phyloP scores from a whole-genome alignment of 768 basidiomycete genomes.

The Suillus discolor region DNA sequence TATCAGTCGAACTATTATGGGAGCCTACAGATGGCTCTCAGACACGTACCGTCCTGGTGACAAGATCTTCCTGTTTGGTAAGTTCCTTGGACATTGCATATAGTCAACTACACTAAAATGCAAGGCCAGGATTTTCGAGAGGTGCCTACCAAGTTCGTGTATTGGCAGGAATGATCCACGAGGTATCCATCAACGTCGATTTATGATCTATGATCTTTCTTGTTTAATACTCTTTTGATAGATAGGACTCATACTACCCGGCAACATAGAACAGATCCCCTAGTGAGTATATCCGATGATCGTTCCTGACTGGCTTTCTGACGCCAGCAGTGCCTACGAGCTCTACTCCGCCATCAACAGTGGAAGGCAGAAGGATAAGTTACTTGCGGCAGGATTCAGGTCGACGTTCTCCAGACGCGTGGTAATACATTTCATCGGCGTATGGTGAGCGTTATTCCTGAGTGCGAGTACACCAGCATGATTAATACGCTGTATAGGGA shows the following conservation, averaged over 20 bases:
- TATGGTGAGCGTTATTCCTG: constrained; percentile 35
- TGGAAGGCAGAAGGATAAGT: constrained; percentile 21
- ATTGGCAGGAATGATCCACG: constrained; percentile 47
- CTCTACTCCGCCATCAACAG: constrained; percentile 34
- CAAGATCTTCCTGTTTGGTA: constrained; percentile 44
- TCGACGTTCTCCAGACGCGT: constrained; percentile 39
- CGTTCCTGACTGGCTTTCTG: neutral
- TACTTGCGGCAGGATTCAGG: constrained; percentile 33
- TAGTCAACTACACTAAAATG: constrained; percentile 8
- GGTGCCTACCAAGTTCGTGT: constrained; percentile 49
- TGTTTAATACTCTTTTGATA: constrained; percentile 14
- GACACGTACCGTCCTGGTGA: constrained; percentile 42
- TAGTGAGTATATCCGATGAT: constrained; percentile 28
- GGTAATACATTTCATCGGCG: constrained; percentile 46
- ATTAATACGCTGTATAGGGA: constrained; percentile 35
- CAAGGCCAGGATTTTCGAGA: constrained; percentile 44
- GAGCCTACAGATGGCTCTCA: constrained; percentile 44
- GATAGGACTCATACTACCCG: constrained; percentile 44
- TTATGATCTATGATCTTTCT: neutral
- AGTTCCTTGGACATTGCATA: neutral
- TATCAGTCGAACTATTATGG: constrained; percentile 30
- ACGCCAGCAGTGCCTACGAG: constrained; percentile 38
- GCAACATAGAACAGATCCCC: constrained; percentile 44
- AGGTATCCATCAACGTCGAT: constrained; percentile 22
- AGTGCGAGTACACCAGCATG: neutral